Conservation (phyloP, 768 basidiomycete species). For the Pulveroboletus sp. region DNA sequence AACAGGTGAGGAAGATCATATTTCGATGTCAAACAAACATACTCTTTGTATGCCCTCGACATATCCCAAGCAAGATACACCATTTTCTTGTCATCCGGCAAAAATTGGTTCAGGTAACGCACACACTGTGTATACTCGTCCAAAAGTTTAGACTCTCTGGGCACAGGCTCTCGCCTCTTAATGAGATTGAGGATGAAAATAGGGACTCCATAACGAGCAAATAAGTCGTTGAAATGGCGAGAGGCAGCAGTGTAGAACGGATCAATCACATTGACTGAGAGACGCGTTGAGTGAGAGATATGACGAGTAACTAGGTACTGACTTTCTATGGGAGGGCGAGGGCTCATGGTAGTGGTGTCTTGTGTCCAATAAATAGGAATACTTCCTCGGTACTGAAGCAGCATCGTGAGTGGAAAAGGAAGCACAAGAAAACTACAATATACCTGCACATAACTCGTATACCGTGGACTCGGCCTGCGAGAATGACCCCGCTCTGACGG, state of each 20-base stretch:
- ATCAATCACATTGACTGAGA: constrained; percentile 82
- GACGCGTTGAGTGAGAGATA: constrained; percentile 2
- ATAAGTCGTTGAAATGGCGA: constrained; percentile 87
- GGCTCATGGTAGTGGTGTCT: constrained; percentile 84
- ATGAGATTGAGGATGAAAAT: constrained; percentile 92
- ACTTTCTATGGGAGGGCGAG: constrained; percentile 96
- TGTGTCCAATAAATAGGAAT: constrained; percentile 98
- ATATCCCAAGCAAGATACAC: constrained; percentile 95
- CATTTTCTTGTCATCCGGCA: constrained; percentile 83
- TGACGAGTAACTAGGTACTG: constrained; percentile 23
- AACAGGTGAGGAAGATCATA: not conserved
- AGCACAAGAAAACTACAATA: not conserved
- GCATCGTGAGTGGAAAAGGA: not conserved
- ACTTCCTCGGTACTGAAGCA: constrained; percentile 78
- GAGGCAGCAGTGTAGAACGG: constrained; percentile 94
- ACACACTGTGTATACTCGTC: constrained; percentile 92
- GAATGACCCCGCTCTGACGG: constrained; percentile 40
- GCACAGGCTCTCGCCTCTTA: constrained; percentile 74
- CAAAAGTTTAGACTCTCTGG: constrained; percentile 84
- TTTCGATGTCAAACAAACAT: constrained; percentile 16
- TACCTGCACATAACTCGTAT: constrained; percentile 93
- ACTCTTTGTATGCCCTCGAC: constrained; percentile 93
- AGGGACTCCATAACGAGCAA: constrained; percentile 84
- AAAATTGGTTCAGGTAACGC: constrained; percentile 89
- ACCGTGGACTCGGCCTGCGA: constrained; percentile 72